These are phyloP conservation scores for Vitis rotundifolia DNA, from an alignment of 164 flowering plant genomes.

Conservation along the genomic window DNA sequence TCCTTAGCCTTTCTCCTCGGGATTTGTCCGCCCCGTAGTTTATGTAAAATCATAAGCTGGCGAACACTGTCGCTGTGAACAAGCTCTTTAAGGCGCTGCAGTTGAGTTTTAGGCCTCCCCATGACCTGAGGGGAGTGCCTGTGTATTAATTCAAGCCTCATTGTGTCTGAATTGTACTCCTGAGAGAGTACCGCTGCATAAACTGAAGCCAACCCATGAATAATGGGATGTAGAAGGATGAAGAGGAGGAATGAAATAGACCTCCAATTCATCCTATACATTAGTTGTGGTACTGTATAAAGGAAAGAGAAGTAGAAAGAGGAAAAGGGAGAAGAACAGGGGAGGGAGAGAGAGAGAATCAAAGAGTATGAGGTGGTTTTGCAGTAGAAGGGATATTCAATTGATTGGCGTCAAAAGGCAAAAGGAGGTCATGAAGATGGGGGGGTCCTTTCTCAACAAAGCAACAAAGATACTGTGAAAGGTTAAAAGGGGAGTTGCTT, in stretches of 20 bases:
- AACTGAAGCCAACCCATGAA: neutral
- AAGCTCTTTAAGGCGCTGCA: slow-evolving; percentile 17
- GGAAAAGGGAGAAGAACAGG: neutral
- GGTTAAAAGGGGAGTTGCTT: neutral
- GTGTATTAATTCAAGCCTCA: slow-evolving; percentile 19
- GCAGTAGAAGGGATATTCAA: neutral
- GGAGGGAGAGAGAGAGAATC: neutral
- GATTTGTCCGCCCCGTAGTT: neutral
- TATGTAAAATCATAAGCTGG: slow-evolving; percentile 1
- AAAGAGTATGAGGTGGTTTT: neutral
- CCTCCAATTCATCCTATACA: neutral
- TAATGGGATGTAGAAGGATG: neutral
- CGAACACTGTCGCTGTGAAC: slow-evolving; percentile 11
- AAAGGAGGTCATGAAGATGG: neutral
- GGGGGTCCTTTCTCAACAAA: neutral
- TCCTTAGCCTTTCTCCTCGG: neutral
- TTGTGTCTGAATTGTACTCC: neutral
- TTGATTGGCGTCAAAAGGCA: neutral
- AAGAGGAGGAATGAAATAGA: neutral
- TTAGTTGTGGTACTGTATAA: neutral
- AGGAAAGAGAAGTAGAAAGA: neutral
- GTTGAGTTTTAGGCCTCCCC: neutral
- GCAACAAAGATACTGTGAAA: neutral
- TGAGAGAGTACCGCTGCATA: neutral
- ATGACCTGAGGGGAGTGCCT: slow-evolving; percentile 7